Evolutionary conservation across 176 grass and related monocot genomes (phyloP).

Genomic region (Aechmea fasciata): DNA sequence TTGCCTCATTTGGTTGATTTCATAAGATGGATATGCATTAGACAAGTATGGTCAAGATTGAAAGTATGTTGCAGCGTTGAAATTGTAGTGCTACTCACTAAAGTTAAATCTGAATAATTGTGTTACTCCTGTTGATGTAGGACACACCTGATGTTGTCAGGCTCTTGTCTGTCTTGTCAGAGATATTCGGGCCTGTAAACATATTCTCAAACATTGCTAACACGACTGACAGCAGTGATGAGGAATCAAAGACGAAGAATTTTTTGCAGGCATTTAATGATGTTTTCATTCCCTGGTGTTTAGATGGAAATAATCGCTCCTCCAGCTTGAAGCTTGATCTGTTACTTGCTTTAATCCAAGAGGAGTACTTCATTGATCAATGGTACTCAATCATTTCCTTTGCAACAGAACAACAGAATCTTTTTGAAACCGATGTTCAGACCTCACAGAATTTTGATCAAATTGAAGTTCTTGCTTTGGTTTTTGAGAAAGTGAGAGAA

Average conservation of each 20-base stretch:
- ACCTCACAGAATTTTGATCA: constrained; percentile 22
- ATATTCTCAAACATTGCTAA: constrained; percentile 35
- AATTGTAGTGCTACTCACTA: neutral
- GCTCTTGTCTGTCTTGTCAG: constrained; percentile 51
- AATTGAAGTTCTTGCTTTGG: constrained; percentile 50
- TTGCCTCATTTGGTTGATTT: too few species aligned
- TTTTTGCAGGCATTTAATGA: constrained; percentile 57
- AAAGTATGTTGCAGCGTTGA: neutral
- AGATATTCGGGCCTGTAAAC: constrained; percentile 53
- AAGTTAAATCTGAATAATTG: neutral
- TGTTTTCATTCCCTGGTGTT: constrained; percentile 83
- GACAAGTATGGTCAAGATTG: too few species aligned
- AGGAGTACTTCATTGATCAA: constrained; percentile 67
- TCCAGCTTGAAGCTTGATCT: constrained; percentile 67
- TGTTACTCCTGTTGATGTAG: constrained; percentile 37
- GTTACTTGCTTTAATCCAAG: constrained; percentile 69
- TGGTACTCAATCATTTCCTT: constrained; percentile 54
- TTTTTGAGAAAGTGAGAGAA: constrained; percentile 59
- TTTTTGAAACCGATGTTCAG: constrained; percentile 13
- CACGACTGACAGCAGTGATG: constrained; percentile 6
- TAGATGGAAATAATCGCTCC: constrained; percentile 41
- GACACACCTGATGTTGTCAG: constrained; percentile 51
- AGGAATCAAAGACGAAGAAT: constrained; percentile 32
- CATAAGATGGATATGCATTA: too few species aligned
- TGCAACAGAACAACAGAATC: constrained; percentile 21